Percentiles rank a stretch among this genome's conserved stretches.
Evolutionary conservation across 192 early-diverging fungal species (phyloP).

Genomic region (Gryganskiella cystojenkinii): DNA sequence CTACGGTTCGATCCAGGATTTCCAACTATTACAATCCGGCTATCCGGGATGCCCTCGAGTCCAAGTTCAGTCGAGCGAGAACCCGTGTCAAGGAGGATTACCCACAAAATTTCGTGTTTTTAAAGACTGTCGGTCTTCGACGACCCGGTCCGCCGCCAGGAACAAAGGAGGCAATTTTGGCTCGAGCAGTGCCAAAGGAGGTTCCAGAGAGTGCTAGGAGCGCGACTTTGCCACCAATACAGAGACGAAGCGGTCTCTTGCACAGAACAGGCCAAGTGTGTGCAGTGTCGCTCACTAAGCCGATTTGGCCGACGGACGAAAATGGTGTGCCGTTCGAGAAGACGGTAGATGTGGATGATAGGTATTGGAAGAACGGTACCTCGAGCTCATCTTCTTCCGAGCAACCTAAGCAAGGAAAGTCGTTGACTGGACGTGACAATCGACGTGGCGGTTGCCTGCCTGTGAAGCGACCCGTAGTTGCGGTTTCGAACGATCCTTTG

Average conservation of each 20-base stretch:
- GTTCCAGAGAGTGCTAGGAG: not conserved
- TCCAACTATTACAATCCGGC: slow-evolving; percentile 16
- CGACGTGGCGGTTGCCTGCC: slow-evolving; percentile 20
- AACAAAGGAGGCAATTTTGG: slow-evolving; percentile 31
- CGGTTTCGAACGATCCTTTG: slow-evolving; percentile 26
- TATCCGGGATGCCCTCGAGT: slow-evolving; percentile 22
- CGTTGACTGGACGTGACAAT: slow-evolving; percentile 1
- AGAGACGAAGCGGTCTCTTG: slow-evolving; percentile 19
- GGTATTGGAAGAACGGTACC: slow-evolving; percentile 13
- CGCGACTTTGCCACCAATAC: not conserved
- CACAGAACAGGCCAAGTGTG: slow-evolving; percentile 30
- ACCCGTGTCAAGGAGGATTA: slow-evolving; percentile 28
- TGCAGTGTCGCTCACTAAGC: slow-evolving; percentile 28
- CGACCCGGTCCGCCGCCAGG: slow-evolving; percentile 18
- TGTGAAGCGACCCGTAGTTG: slow-evolving; percentile 1
- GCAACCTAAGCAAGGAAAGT: not conserved
- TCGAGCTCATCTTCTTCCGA: not conserved
- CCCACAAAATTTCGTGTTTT: slow-evolving; percentile 37
- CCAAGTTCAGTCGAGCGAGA: slow-evolving; percentile 28
- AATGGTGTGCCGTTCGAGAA: slow-evolving; percentile 42
- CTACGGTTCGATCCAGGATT: slow-evolving; percentile 14
- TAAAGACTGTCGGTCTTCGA: slow-evolving; percentile 28
- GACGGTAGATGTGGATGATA: slow-evolving; percentile 19
- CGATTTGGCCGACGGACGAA: slow-evolving; percentile 44
- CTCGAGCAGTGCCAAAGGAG: not conserved